Base-by-base conservation (phyloP, 2,329 filamentous ascomycete genomes). In the Fusarium tricinctum region DNA sequence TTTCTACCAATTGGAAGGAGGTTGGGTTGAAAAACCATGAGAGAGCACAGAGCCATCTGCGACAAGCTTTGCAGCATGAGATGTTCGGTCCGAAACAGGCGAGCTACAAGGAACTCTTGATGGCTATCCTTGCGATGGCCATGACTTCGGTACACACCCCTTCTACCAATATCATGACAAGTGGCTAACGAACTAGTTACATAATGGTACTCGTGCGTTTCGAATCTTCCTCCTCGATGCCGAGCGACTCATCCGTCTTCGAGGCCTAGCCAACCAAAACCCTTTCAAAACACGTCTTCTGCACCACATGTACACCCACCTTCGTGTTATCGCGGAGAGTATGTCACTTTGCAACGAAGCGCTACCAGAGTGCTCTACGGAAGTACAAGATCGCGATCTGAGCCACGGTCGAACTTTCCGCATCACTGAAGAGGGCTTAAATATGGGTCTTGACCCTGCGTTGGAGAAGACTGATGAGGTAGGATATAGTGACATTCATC, bases 241-340 rank as follows among this genome's bases (percentile, higher is more conserved):
- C 0, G 81, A 84, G 61, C 77, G 79, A 3, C 77, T 83, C 14
- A 82, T 84, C 7, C 78, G 72, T 6, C 49, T 74, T 5, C 64
- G 72, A 2, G 81, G 82, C 0, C 60, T 83, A 1, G 73, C 75
- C 8, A 76, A 76, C 6, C 72, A 69, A 9, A 82, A 81, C 39
- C 81, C 81, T 3, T 78, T 80, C 17, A 80, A 82, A 20, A 72
- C 78, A 1, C 78, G 82, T 3, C 66, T 84, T 0, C 69, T 85
- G 0, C 83, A 84, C 58, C 82, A 84, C 58, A 82, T 82, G 71
- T 84, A 84, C 59, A 80, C 79, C 0, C 82, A 81, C 49, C 73
- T 82, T 8, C 78, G 83, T 0, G 77, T 84, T 0, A 79, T 84
- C 19, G 75, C 81, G n/a, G 82, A 84, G 66, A 84, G 81, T 38